Evolutionary conservation across 2,329 filamentous ascomycete genomes (phyloP), one percentile per base, ranked within the genome.

Genomic region (Colletotrichum sp.): DNA sequence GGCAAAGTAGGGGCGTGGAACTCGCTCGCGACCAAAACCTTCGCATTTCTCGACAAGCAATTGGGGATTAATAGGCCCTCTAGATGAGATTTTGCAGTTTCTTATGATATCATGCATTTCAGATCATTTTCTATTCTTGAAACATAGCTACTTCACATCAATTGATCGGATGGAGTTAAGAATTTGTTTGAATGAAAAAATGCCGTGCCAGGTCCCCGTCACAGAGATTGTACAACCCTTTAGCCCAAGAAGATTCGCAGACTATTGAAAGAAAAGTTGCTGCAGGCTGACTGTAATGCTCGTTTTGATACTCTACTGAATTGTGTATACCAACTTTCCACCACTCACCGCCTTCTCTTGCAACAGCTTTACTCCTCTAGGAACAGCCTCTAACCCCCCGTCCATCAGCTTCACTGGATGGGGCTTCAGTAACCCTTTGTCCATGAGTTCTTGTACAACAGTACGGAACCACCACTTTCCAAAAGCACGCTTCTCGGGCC

Each of bases 31-130:
- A 28, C 63, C 4, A n/a, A 30, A 6, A 66, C 63, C 21, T 66
- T 66, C 24, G 34, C 63, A n/a, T 66, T 66, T n/a, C 63, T 66
- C 8, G 63, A 66, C 24, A 66, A 49, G 6, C 63, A 66, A 26
- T 6, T 66, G 9, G 63, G 63, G 3, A n/a, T 66, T 0, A 52
- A 16, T 32, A 5, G 63, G 36, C 63, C 36, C 3, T 66, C 34
- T 5, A 36, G 34, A 66, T 44, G 36, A 66, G 21, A 18, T 34
- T n/a, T 30, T 5, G 9, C 2, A 49, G 9, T 4, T 21, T 0
- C 4, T 1, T 49, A 4, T 7, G 1, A 49, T 21, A 21, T 2
- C 39, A 49, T 21, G 39, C 3, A 49, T 1, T n/a, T n/a, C 3
- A 49, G 0, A 12, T 49, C 39, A 0, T 49, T 1, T n/a, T n/a